phyloP scores from a whole-genome alignment of 169 alveolate genomes.

The Plasmodium inui region DNA sequence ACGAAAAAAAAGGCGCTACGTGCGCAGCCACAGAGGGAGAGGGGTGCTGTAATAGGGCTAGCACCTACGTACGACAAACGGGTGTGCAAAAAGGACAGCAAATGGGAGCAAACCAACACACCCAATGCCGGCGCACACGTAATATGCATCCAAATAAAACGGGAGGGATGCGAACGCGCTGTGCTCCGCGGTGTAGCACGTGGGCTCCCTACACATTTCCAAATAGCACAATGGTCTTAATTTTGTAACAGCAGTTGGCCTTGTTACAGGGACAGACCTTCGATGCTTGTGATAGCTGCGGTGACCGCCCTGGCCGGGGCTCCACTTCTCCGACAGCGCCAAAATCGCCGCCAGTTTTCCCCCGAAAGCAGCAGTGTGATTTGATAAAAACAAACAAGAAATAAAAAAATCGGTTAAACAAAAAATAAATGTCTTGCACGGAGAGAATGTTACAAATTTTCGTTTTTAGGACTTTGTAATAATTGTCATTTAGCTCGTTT shows the following conservation, averaged over 20 bases:
- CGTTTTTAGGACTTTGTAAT: conserved; percentile 71
- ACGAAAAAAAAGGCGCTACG: background rate
- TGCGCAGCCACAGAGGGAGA: background rate
- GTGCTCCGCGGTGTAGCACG: background rate
- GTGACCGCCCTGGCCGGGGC: background rate
- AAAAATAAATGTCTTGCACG: conserved; percentile 39
- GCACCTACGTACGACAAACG: background rate
- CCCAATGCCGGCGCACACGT: background rate
- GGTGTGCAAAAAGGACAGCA: background rate
- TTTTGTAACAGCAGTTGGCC: conserved; percentile 57
- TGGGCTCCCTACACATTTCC: conserved; percentile 16
- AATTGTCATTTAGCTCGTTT: conserved; percentile 55
- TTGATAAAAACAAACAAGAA: conserved; percentile 38
- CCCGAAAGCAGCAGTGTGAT: conserved; percentile 42
- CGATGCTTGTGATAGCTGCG: background rate
- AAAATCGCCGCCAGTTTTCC: background rate
- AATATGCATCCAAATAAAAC: background rate
- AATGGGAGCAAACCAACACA: background rate
- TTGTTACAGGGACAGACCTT: conserved; percentile 26
- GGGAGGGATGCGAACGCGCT: background rate
- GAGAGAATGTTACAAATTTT: conserved; percentile 43
- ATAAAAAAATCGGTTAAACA: conserved; percentile 64
- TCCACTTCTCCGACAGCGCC: background rate
- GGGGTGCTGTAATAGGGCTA: background rate
- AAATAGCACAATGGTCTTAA: conserved; percentile 54